phyloP scores from a whole-genome alignment of 1,139 yeast genomes.

The Sugiyamaella xylanicola region DNA sequence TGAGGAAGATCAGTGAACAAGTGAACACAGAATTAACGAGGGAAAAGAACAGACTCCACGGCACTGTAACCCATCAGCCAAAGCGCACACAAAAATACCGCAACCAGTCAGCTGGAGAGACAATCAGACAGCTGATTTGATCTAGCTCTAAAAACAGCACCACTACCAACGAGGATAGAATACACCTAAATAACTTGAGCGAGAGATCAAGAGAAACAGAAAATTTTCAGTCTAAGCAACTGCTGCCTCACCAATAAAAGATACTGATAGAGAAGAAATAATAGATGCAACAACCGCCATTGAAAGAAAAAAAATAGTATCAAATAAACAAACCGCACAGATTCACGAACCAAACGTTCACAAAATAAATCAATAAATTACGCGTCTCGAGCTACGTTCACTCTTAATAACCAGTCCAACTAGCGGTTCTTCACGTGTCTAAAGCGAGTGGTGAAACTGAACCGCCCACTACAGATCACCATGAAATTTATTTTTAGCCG shows the following conservation, averaged over 20 bases:
- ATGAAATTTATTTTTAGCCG: not conserved
- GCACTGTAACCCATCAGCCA: not conserved
- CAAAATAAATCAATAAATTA: not conserved
- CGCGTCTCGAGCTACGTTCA: not conserved
- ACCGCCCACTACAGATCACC: not conserved
- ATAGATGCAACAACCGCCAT: constrained; percentile 11
- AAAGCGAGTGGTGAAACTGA: not conserved
- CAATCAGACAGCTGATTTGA: no score
- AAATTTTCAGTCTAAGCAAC: constrained; percentile 6
- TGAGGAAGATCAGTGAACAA: no score
- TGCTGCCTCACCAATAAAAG: constrained; percentile 12
- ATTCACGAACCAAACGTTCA: not conserved
- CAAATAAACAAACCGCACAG: not conserved
- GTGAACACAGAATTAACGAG: no score
- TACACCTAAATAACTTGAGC: not conserved
- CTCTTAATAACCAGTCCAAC: not conserved
- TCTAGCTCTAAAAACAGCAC: not conserved
- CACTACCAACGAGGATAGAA: not conserved
- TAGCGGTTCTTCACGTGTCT: not conserved
- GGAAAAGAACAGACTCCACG: no score
- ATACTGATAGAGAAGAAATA: not conserved
- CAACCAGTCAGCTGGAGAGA: no score
- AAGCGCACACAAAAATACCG: not conserved
- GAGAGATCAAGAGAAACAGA: not conserved
- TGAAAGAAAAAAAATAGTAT: constrained; percentile 6